Conservation (phyloP, 495 filamentous ascomycete genomes). For the Annulohypoxylon moriforme region DNA sequence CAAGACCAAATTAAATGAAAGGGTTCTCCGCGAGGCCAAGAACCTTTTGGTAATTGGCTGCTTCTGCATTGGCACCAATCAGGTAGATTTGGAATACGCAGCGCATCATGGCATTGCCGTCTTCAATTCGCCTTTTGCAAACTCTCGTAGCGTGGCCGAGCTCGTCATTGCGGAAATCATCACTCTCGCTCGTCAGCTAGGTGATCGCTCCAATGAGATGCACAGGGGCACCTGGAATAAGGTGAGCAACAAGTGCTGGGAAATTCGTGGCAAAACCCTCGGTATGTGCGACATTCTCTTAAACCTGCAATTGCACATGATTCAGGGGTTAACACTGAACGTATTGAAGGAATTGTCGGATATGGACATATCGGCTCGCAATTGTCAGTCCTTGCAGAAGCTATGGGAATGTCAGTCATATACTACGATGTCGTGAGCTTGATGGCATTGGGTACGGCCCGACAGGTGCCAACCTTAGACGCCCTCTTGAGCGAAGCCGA, state of each 20-base stretch:
- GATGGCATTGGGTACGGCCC: slow-evolving; percentile 90
- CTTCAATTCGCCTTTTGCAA: slow-evolving; percentile 99
- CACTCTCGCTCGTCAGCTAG: slow-evolving; percentile 86
- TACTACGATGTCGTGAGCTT: slow-evolving; percentile 94
- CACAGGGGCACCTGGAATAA: slow-evolving; percentile 98
- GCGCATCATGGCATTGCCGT: slow-evolving; percentile 93
- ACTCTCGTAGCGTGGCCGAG: slow-evolving; percentile 96
- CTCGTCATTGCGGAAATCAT: slow-evolving; percentile 96
- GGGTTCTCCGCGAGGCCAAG: slow-evolving; percentile 87
- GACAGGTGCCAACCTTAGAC: slow-evolving; percentile 81
- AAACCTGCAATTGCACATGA: not conserved
- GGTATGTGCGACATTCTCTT: slow-evolving; percentile 59
- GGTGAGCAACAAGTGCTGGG: slow-evolving; percentile 95
- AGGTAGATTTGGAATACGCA: slow-evolving; percentile 93
- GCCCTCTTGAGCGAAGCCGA: slow-evolving; percentile 82
- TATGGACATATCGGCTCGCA: slow-evolving; percentile 99
- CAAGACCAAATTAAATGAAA: slow-evolving; percentile 92
- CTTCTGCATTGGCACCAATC: slow-evolving; percentile 99
- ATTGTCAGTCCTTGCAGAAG: slow-evolving; percentile 93
- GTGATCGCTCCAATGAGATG: slow-evolving; percentile 94
- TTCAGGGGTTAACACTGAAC: slow-evolving; percentile 29
- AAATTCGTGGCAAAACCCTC: slow-evolving; percentile 96
- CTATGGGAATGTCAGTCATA: slow-evolving; percentile 97
- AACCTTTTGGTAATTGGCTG: slow-evolving; percentile 96
- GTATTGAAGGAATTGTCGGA: slow-evolving; percentile 79